A percentile compares a stretch with the other conserved stretches of the same genome.
Evolutionary conservation across 1,139 yeast genomes (phyloP).

Genomic region (Debaryomycetaceae sp.): DNA sequence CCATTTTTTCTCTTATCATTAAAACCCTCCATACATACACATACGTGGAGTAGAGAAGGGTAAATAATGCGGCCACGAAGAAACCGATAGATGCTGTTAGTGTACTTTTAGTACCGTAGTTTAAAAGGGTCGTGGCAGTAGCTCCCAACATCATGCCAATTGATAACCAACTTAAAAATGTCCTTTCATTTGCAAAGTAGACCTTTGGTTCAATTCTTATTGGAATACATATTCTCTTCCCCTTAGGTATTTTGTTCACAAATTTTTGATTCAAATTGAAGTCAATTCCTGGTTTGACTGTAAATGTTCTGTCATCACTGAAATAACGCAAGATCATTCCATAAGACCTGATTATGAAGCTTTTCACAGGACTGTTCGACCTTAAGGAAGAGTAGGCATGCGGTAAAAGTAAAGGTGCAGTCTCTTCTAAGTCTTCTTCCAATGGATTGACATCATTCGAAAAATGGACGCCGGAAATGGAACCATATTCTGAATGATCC

Average conservation of each 20-base stretch:
- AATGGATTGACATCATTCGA: slow-evolving; percentile 47
- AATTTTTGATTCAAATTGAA: slow-evolving; percentile 58
- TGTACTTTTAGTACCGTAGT: slow-evolving; percentile 66
- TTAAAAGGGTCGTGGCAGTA: slow-evolving; percentile 66
- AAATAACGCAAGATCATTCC: slow-evolving; percentile 44
- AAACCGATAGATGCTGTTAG: slow-evolving; percentile 88
- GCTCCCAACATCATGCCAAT: slow-evolving; percentile 71
- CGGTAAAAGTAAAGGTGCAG: slow-evolving; percentile 39
- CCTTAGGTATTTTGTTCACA: slow-evolving; percentile 63
- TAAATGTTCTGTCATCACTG: slow-evolving; percentile 65
- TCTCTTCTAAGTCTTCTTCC: slow-evolving; percentile 47
- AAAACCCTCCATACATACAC: slow-evolving; percentile 80
- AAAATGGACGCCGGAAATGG: slow-evolving; percentile 43
- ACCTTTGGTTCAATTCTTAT: slow-evolving; percentile 83
- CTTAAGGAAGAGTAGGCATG: slow-evolving; percentile 27
- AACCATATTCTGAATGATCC: slow-evolving; percentile 34
- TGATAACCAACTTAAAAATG: slow-evolving; percentile 74
- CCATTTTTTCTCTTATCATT: slow-evolving; percentile 77
- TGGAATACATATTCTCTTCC: slow-evolving; percentile 71
- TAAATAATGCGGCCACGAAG: slow-evolving; percentile 72
- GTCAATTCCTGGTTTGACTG: slow-evolving; percentile 78
- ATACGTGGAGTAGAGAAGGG: slow-evolving; percentile 69
- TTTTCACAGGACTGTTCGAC: slow-evolving; percentile 28
- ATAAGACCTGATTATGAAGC: slow-evolving; percentile 30
- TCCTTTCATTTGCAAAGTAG: slow-evolving; percentile 80